phyloP scores from a whole-genome alignment of 2,329 filamentous ascomycete genomes.

The Penicillium sp. region DNA sequence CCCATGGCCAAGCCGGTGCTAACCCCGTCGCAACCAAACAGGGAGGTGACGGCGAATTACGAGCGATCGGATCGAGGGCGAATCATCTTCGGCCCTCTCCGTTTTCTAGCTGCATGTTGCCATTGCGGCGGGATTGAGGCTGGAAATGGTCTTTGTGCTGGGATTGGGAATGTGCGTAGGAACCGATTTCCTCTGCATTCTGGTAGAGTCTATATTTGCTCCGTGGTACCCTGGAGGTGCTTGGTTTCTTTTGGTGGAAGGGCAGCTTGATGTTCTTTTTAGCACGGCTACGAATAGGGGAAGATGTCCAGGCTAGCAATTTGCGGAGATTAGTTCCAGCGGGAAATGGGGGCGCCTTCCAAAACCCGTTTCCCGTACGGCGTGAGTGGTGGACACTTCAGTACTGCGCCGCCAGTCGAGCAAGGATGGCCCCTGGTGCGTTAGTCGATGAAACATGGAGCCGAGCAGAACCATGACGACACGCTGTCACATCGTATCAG shows the following conservation, averaged over 20 bases:
- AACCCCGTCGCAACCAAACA: background rate
- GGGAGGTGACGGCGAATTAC: slow-evolving; percentile 1
- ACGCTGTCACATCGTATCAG: background rate
- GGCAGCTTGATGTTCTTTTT: background rate
- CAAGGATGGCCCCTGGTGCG: slow-evolving; percentile 9
- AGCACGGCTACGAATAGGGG: background rate
- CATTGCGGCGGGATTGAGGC: background rate
- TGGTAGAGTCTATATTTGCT: background rate
- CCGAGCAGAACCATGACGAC: slow-evolving; percentile 9
- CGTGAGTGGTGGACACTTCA: background rate
- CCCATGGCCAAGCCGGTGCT: slow-evolving; percentile 1
- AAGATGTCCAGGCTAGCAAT: background rate
- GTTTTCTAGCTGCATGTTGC: slow-evolving; percentile 6
- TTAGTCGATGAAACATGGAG: slow-evolving; percentile 1
- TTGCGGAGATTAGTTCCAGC: slow-evolving; percentile 1
- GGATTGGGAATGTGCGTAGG: too few relatives aligned
- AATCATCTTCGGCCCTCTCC: background rate
- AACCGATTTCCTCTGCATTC: background rate
- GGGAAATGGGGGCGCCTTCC: background rate
- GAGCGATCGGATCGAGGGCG: background rate
- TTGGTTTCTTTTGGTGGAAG: background rate
- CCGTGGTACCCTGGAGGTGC: background rate
- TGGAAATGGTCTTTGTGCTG: background rate
- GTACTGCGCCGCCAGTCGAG: background rate
- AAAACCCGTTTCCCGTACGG: background rate